Evolutionary conservation across 257 asterid genomes (phyloP).

Genomic region (Solanum bukasovii): DNA sequence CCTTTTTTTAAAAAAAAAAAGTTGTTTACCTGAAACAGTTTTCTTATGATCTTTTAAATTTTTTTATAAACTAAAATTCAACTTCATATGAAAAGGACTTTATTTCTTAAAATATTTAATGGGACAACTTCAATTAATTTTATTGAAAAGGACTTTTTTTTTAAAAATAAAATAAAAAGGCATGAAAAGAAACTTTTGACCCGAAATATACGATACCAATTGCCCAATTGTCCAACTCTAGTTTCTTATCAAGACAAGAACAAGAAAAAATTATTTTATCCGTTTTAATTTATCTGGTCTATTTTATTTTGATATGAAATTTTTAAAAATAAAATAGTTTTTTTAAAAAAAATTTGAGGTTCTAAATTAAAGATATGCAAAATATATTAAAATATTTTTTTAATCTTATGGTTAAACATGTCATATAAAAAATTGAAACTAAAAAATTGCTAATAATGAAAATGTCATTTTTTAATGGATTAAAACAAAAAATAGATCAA

Average conservation of each 20-base stretch:
- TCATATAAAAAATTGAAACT: too few relatives aligned
- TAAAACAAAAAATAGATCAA: too few relatives aligned
- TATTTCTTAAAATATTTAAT: not conserved
- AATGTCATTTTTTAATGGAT: too few relatives aligned
- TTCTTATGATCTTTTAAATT: not conserved
- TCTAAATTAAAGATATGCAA: too few relatives aligned
- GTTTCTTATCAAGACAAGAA: not conserved
- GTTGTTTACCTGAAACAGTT: not conserved
- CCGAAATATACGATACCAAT: not conserved
- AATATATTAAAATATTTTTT: too few relatives aligned
- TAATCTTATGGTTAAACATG: too few relatives aligned
- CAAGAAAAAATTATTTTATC: not conserved
- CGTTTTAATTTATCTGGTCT: not conserved
- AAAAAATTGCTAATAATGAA: too few relatives aligned
- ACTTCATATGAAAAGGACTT: not conserved
- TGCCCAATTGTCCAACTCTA: not conserved
- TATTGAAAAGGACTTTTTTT: not conserved
- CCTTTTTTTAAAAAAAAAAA: not conserved
- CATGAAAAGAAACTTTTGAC: not conserved
- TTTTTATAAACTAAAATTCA: not conserved
- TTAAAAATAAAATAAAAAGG: not conserved
- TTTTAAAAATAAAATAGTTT: too few relatives aligned
- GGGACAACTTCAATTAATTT: not conserved
- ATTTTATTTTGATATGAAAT: not conserved
- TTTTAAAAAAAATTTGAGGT: too few relatives aligned